Base-by-base conservation (phyloP, 148 eudicot genomes). In the Arctostaphylos glauca region DNA sequence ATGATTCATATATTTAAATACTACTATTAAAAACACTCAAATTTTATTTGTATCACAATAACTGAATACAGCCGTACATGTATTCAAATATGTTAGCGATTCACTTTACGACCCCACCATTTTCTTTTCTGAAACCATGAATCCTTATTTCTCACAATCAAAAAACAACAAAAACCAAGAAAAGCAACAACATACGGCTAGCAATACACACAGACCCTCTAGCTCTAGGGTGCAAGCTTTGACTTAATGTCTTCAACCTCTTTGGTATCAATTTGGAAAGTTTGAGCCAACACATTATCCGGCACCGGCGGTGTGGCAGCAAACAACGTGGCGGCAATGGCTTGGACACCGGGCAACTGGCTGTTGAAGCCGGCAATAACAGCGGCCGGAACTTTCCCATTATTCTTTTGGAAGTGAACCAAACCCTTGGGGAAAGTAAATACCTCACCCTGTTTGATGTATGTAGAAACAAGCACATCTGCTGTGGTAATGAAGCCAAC, bases 341-440 rank as follows among this genome's bases (percentile, higher is more conserved):
- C n/a, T 23, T 64, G 58, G 1, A 68, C 53, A 3, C 84, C 87
- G 2, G 87, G 89, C 48, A 86, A 59, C 87, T 88, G 92, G 84
- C 92, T 90, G 71, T 86, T 88, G 83, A 90, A 90, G 50, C 84
- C 86, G 5, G 89, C 44, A 19, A 90, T 31, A 6, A 79, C 87
- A 3, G 86, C 80, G 0, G 92, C 92, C 0, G 85, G 82, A 18
- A 3, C 56, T 2, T 79, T 52, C 14, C 88, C 84, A n/a, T 81
- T 88, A 74, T 90, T 90, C 85, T 74, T 79, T 84, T 88, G 89
- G 88, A 84, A 87, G 55, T 90, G 90, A 31, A 90, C 87, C 43
- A 88, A 71, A 7, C 85, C 87, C 14, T 72, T 83, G 0, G 92
- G 92, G 81, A 90, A 88, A 4, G 70, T 80, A 23, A 88, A 90